Evolutionary conservation across 495 filamentous ascomycete species (phyloP).

Genomic region (Pyrenula massariospora): DNA sequence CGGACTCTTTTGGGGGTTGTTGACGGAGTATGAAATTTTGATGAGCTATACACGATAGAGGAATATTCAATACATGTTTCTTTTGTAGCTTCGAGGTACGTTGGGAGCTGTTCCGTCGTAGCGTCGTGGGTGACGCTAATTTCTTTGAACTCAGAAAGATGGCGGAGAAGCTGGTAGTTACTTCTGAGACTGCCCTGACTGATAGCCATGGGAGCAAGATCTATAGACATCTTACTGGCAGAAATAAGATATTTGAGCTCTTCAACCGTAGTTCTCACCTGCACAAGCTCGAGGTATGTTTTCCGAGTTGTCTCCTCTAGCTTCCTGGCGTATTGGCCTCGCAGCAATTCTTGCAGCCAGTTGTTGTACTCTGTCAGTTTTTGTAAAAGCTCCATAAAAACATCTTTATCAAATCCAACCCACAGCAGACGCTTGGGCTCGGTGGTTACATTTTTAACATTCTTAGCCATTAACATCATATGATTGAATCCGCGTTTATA

Average conservation of each 20-base stretch:
- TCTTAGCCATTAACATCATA: not conserved
- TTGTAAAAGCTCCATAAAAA: conserved; percentile 5
- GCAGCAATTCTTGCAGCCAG: conserved; percentile 3
- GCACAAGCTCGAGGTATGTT: not conserved
- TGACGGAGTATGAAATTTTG: not conserved
- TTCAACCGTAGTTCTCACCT: not conserved
- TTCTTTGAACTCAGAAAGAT: conserved; percentile 1
- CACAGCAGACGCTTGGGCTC: conserved; percentile 6
- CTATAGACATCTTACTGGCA: not conserved
- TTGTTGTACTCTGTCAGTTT: conserved; percentile 7
- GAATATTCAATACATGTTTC: conserved; percentile 1
- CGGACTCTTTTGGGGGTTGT: not conserved
- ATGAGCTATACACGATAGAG: not conserved
- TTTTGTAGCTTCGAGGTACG: not conserved
- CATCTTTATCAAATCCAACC: conserved; percentile 5
- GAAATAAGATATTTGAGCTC: not conserved
- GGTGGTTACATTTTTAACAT: conserved; percentile 1
- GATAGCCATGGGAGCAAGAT: not conserved
- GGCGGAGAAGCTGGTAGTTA: not conserved
- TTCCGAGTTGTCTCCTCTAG: conserved; percentile 1
- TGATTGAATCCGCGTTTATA: not conserved
- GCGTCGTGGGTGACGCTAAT: conserved; percentile 1
- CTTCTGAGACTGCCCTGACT: not conserved
- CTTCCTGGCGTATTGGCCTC: conserved; percentile 3
- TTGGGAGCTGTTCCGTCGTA: not conserved